Percentiles rank a stretch among this genome's conserved stretches.
Conservation (phyloP, 2,329 filamentous ascomycete species). For the Clarireedia hainanense region DNA sequence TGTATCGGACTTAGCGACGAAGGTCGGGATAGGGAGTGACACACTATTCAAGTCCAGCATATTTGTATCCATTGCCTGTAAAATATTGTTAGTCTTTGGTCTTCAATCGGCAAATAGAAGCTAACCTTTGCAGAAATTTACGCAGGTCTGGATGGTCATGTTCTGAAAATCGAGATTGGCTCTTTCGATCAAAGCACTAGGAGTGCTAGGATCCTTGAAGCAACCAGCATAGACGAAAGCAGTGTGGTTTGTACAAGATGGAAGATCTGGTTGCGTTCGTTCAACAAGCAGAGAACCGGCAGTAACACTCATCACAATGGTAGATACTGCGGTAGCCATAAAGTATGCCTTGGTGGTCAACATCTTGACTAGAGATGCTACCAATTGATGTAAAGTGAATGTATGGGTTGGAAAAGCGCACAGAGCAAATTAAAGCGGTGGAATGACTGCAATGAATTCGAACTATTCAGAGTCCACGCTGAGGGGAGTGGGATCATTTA, state of each 20-base stretch:
- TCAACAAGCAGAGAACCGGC: constrained; percentile 12
- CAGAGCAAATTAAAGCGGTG: neutral
- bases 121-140: constrained; percentile 31
- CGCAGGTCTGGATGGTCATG: constrained; percentile 31
- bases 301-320: constrained; percentile 17
- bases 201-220: constrained; percentile 24
- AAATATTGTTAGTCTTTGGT: neutral
- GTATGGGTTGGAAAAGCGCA: neutral
- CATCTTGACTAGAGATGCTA: constrained; percentile 10
- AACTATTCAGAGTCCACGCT: neutral
- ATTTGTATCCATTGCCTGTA: constrained; percentile 29
- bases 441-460: neutral
- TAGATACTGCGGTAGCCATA: constrained; percentile 18
- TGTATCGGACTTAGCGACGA: neutral
- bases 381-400: neutral
- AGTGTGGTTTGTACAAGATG: constrained; percentile 26
- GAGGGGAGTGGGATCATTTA: neutral
- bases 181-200: constrained; percentile 26
- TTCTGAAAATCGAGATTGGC: constrained; percentile 24
- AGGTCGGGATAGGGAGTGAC: constrained; percentile 9
- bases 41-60: constrained; percentile 29
- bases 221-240: constrained; percentile 31
- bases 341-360: constrained; percentile 14
- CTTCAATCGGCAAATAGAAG: neutral
- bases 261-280: constrained; percentile 17